These are phyloP conservation scores for Pythium plurisporium DNA, from an alignment of 352 stramenopile genomes.

Conservation along the genomic window DNA sequence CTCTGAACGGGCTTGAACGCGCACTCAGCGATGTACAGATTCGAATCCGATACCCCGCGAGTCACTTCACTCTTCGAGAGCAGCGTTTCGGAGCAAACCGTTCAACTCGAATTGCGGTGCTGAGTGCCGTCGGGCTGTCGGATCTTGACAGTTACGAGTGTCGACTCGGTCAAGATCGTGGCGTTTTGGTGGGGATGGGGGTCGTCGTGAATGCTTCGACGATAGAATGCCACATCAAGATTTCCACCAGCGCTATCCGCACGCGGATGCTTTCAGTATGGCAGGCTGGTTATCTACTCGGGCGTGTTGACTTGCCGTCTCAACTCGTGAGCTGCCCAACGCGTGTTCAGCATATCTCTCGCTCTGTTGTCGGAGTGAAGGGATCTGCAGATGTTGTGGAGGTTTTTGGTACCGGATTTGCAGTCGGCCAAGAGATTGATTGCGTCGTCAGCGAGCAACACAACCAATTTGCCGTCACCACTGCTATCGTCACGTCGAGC, in stretches of 20 bases:
- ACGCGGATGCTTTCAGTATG: not conserved
- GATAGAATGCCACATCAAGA: constrained; percentile 6
- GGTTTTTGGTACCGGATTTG: constrained; percentile 11
- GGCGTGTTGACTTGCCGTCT: not conserved
- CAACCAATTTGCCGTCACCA: not conserved
- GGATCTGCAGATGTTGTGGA: not conserved
- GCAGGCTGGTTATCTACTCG: constrained; percentile 3
- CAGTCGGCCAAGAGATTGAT: constrained; percentile 3
- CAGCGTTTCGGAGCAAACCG: not conserved
- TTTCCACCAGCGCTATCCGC: not conserved
- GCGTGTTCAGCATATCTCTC: not conserved
- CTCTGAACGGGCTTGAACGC: constrained; percentile 18
- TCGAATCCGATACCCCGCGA: constrained; percentile 9
- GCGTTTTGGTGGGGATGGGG: not conserved
- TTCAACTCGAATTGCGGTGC: not conserved
- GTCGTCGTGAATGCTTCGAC: not conserved
- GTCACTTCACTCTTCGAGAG: constrained; percentile 5
- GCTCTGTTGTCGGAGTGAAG: not conserved
- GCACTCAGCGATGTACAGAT: not conserved
- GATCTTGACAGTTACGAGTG: constrained; percentile 15
- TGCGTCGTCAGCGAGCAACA: not conserved
- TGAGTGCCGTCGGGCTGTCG: constrained; percentile 5
- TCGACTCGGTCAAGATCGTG: not conserved
- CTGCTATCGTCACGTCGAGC: not conserved
- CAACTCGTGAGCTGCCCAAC: constrained; percentile 1